Percentiles rank a stretch among this genome's conserved stretches.
These are phyloP conservation scores for Aquilaria malaccensis DNA, from an alignment of 345 rosid species.

Conservation along the genomic window DNA sequence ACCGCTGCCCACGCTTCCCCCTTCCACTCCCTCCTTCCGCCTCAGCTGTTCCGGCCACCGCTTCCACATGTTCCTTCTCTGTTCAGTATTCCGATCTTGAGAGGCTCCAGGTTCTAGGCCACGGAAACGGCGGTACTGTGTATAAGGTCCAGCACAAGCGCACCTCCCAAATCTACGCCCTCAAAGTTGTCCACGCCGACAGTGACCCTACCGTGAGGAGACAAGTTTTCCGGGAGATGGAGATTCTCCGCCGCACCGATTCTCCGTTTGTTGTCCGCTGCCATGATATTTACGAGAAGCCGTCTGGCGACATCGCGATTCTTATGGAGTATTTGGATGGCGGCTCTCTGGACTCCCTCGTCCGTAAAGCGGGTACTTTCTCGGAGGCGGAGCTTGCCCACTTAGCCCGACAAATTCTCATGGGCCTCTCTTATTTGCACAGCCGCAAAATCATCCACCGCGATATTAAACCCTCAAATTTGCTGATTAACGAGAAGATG, in stretches of 20 bases:
- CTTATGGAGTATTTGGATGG: conserved; percentile 81
- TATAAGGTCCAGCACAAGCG: conserved; percentile 62
- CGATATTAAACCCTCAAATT: conserved; percentile 79
- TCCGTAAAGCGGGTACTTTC: conserved; percentile 34
- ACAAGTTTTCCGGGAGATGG: conserved; percentile 63
- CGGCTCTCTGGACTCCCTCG: conserved; percentile 56
- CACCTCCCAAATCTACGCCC: conserved; percentile 52
- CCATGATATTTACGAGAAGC: conserved; percentile 52
- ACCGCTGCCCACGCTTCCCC: conserved; percentile 44
- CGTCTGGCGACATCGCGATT: conserved; percentile 58
- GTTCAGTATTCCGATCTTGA: conserved; percentile 48
- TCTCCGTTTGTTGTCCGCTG: conserved; percentile 57
- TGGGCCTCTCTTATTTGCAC: conserved; percentile 63
- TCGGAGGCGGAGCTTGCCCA: conserved; percentile 40
- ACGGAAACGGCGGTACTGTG: conserved; percentile 83
- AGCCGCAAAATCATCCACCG: conserved; percentile 65
- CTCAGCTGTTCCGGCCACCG: conserved; percentile 13
- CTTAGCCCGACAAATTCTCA: conserved; percentile 54
- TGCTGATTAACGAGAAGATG: conserved; percentile 46
- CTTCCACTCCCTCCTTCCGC: conserved; percentile 41
- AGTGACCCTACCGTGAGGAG: conserved; percentile 50
- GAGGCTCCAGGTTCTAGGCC: conserved; percentile 59
- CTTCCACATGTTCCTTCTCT: conserved; percentile 8
- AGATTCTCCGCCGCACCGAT: conserved; percentile 75
- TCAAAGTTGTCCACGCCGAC: conserved; percentile 59